Evolutionary conservation across 192 early-diverging fungal species (phyloP), one percentile per base, ranked within the genome.

Genomic region (Coemansia sp.): DNA sequence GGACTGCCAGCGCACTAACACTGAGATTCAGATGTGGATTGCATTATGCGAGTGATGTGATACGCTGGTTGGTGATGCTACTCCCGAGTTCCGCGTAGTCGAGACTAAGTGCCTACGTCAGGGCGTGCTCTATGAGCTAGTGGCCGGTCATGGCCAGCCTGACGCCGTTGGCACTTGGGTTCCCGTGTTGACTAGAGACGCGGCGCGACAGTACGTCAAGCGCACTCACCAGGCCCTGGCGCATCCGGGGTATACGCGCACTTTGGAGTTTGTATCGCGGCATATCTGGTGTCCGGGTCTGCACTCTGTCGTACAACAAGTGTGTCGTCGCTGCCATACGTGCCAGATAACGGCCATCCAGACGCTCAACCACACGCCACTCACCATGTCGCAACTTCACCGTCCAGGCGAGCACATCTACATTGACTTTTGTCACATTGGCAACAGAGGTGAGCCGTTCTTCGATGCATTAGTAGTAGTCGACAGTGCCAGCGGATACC

Each of bases 331-430:
- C 19, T 77, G 75, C 33, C 64, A 63, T 10, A 41, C 34, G 2
- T 77, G 75, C 53, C 75, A 78, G 37, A 31, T 73, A 2, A 62
- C 56, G 0, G 64, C 48, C 1, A 67, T 79, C 21, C 37, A 66
- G 24, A 66, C 48, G 6, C 65, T 53, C 17, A 62, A 37, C 42
- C 39, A 51, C 14, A 73, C 64, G 17, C 59, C 70, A 0, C 19
- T 70, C 35, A 41, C 40, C 39, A 48, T 51, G 29, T 60, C 61
- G 1, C 9, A 16, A 1, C 36, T 63, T 0, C 24, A 36, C 8
- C 13, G 5, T 1, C 70, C 63, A 16, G 45, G 70, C 1, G 62
- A 78, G 34, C 70, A 72, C 37, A 63, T 78, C 24, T 72, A 72
- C 51, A 64, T 78, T 16, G 76, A 72, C 29, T 24, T 72, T 29